A percentile compares a stretch with the other conserved stretches of the same genome.
These are phyloP conservation scores for Isochrysis galbana DNA, from an alignment of 78 protist species.

Conservation along the genomic window DNA sequence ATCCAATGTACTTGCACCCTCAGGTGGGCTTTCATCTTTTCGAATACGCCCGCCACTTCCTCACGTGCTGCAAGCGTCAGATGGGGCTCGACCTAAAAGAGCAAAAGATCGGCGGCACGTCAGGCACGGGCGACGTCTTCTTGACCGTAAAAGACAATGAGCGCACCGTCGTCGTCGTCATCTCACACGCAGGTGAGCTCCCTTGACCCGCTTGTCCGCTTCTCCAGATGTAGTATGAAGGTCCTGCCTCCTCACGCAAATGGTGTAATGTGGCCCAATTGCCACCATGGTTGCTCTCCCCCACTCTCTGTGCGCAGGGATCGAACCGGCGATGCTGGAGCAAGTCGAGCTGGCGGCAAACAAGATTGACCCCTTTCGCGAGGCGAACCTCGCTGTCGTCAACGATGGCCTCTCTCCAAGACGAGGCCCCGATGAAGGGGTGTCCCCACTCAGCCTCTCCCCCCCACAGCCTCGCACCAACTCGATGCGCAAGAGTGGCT, in stretches of 20 bases:
- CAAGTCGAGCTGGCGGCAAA: background rate
- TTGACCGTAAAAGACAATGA: background rate
- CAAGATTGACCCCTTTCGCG: background rate
- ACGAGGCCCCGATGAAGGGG: too few species aligned
- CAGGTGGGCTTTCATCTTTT: constrained; percentile 54
- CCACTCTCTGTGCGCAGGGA: background rate
- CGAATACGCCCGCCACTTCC: constrained; percentile 76
- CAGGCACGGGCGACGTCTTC: background rate
- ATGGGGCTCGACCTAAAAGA: constrained; percentile 53
- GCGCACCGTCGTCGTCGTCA: background rate
- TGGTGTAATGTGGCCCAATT: too few species aligned
- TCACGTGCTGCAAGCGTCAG: constrained; percentile 69
- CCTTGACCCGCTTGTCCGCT: background rate
- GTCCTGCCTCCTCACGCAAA: background rate
- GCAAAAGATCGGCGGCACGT: background rate
- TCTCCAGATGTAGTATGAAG: background rate
- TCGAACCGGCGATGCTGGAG: background rate
- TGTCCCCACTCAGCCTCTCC: background rate
- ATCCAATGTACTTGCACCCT: too few species aligned
- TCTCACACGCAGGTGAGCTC: background rate
- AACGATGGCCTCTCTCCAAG: background rate
- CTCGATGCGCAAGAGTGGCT: background rate
- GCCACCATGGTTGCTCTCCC: too few species aligned
- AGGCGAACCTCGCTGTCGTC: background rate
- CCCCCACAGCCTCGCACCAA: background rate